Evolutionary conservation across 805 yeast genomes (phyloP).

Genomic region (Saturnispora serradocipensis): DNA sequence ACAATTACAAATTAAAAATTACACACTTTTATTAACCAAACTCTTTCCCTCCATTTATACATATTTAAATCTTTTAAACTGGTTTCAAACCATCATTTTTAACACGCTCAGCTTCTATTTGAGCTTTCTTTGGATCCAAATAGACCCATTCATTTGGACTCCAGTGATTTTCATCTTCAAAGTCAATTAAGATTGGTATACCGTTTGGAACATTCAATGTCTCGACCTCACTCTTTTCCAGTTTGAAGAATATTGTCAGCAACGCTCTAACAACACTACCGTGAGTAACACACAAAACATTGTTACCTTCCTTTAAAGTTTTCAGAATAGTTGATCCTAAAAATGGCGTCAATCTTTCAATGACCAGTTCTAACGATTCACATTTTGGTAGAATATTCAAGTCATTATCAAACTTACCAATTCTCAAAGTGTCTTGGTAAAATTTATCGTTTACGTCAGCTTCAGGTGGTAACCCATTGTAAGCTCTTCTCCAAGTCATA

Average conservation of each 20-base stretch:
- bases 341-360: conserved; percentile 56
- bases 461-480: conserved; percentile 59
- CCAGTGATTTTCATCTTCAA: conserved; percentile 33
- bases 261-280: conserved; percentile 76
- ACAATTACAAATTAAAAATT: neutral
- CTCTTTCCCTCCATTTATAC: neutral
- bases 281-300: conserved; percentile 66
- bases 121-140: conserved; percentile 74
- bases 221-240: conserved; percentile 61
- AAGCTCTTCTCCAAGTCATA: conserved; percentile 74
- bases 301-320: conserved; percentile 40
- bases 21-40: neutral
- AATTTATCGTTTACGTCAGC: conserved; percentile 32
- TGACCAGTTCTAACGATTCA: conserved; percentile 68
- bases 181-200: conserved; percentile 61
- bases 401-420: conserved; percentile 25
- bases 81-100: conserved; percentile 53
- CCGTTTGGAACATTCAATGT: conserved; percentile 77
- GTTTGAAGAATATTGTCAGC: conserved; percentile 55
- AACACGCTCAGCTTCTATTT: conserved; percentile 69
- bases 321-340: conserved; percentile 42
- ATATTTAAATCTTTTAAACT: neutral
- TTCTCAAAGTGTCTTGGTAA: conserved; percentile 22
- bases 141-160: conserved; percentile 42
- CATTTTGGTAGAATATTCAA: conserved; percentile 45